These are phyloP conservation scores for Boletus sp. DNA, from an alignment of 768 basidiomycete genomes.

Conservation along the genomic window DNA sequence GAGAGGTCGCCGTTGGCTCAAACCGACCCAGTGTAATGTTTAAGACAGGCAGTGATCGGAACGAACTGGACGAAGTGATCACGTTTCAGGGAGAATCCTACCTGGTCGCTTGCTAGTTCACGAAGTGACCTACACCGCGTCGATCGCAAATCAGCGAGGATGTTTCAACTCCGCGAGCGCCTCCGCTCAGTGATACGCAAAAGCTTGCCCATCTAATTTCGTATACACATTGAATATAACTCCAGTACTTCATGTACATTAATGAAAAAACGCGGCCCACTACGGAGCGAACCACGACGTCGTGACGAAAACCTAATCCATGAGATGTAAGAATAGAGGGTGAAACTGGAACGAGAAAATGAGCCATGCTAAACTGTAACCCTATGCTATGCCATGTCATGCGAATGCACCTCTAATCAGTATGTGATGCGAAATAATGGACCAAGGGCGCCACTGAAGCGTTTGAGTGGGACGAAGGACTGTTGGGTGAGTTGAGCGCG, in stretches of 20 bases:
- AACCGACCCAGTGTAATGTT: neutral
- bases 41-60: neutral
- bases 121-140: neutral
- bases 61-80: neutral
- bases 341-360: neutral
- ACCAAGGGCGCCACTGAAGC: neutral
- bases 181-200: neutral
- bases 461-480: neutral
- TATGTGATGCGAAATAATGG: conserved; percentile 4
- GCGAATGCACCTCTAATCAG: conserved; percentile 13
- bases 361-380: conserved; percentile 3
- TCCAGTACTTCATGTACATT: neutral
- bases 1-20: neutral
- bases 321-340: neutral
- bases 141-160: conserved; percentile 11
- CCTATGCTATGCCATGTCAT: conserved; percentile 15
- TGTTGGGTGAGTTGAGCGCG: neutral
- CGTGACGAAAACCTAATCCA: neutral
- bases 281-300: neutral
- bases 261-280: neutral
- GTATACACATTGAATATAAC: neutral
- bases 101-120: neutral
- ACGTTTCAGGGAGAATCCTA: neutral
- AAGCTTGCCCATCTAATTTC: neutral
- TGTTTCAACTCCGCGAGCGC: conserved; percentile 15